Evolutionary conservation across 768 basidiomycete species (phyloP).

Genomic region (Trametes cinnabarina): DNA sequence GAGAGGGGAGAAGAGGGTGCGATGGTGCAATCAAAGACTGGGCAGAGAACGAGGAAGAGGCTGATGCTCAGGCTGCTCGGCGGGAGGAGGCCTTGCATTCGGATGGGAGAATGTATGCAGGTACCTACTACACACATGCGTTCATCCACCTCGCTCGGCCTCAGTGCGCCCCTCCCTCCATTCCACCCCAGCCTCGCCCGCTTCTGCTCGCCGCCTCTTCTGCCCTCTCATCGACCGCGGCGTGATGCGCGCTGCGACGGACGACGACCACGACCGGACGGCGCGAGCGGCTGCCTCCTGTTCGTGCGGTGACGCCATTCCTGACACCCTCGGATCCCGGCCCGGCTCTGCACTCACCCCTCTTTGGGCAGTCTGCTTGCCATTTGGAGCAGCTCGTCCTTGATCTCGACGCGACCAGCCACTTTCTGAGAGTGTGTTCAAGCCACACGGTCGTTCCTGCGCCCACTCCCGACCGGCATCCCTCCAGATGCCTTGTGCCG

Average conservation of each 20-base stretch:
- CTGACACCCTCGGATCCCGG: constrained; percentile 2
- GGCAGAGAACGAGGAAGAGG: constrained; percentile 1
- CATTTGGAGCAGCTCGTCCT: neutral
- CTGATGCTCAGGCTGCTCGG: no score
- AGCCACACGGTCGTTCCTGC: neutral
- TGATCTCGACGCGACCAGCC: no score
- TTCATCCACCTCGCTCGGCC: no score
- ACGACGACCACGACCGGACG: constrained; percentile 2
- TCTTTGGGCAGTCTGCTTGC: constrained; percentile 2
- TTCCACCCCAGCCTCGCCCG: neutral
- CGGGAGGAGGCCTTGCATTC: neutral
- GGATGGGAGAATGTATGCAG: no score
- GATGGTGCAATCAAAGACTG: neutral
- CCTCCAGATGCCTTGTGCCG: no score
- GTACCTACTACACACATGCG: no score
- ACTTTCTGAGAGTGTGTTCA: no score
- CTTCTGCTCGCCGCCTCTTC: neutral
- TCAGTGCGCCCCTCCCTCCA: neutral
- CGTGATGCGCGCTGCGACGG: constrained; percentile 1
- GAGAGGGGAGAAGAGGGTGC: constrained; percentile 1
- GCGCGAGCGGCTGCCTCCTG: neutral
- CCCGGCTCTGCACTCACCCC: neutral
- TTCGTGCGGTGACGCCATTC: constrained; percentile 13
- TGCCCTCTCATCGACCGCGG: constrained; percentile 1
- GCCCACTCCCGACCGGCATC: no score